These are phyloP conservation scores for Elongisporangium prolatum DNA, from an alignment of 352 stramenopile species.

Conservation along the genomic window DNA sequence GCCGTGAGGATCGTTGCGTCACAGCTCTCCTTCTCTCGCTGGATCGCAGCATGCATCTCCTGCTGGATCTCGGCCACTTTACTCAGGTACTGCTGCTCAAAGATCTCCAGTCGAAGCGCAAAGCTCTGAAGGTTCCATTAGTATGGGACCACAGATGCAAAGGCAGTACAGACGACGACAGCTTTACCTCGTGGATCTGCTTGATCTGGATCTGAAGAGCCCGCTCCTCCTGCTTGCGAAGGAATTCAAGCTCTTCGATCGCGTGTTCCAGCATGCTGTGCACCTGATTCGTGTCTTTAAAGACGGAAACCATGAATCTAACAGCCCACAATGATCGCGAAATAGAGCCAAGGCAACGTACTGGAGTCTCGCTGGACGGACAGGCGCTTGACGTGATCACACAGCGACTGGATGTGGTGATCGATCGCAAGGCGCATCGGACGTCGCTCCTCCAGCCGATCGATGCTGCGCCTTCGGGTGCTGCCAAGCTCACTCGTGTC, in stretches of 20 bases:
- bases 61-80: slow-evolving; percentile 50
- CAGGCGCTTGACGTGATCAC: slow-evolving; percentile 43
- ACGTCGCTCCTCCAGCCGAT: background rate
- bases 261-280: slow-evolving; percentile 40
- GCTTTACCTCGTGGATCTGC: slow-evolving; percentile 47
- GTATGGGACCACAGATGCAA: no score
- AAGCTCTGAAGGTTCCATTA: slow-evolving; percentile 38
- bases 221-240: slow-evolving; percentile 48
- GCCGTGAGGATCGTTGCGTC: slow-evolving; percentile 31
- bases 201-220: slow-evolving; percentile 37
- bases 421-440: slow-evolving; percentile 34
- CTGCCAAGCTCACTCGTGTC: background rate
- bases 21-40: slow-evolving; percentile 32
- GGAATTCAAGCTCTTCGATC: slow-evolving; percentile 48
- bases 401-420: slow-evolving; percentile 36
- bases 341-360: slow-evolving; percentile 9
- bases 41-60: slow-evolving; percentile 42
- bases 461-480: slow-evolving; percentile 10
- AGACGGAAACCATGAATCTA: background rate
- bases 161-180: no score
- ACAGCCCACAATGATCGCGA: background rate
- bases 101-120: slow-evolving; percentile 43
- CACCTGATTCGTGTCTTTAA: slow-evolving; percentile 34
- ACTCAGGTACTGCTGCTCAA: slow-evolving; percentile 56
- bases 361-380: slow-evolving; percentile 34